Evolutionary conservation across 768 basidiomycete genomes (phyloP), one percentile per base, ranked within the genome.

Genomic region (Mycena albidolilacea): DNA sequence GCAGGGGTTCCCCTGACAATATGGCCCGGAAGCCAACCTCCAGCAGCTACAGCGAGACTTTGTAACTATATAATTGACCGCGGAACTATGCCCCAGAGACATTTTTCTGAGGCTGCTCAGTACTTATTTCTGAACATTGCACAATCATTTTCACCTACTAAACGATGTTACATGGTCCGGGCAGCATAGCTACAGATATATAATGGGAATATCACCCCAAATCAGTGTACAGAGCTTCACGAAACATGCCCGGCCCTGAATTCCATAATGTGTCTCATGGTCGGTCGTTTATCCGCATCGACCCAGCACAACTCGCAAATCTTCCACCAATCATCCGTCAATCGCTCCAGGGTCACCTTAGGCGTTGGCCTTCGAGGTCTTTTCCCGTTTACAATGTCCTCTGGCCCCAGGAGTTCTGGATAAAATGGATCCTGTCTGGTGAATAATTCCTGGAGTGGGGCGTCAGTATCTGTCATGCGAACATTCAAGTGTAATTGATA

Each of bases 251-350:
- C 3, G 30, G 30, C 30, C 30, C 30, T 30, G 30, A 30, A 30
- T 41, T 59, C 58, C 58, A 7, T 39, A n/a, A 63, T 50, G 44
- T 48, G 46, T 46, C 35, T 17, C 62, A n/a, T 9, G 23, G 44
- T 63, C 62, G 44, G 48, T 35, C 62, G 44, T 48, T 30, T 63
- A 48, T 30, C 35, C 0, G 62, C 44, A 48, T 63, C 46, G 35
- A 23, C 62, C 62, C 62, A 63, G 30, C 44, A 63, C 44, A 17
- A 48, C 23, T 48, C 23, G 44, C 62, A 63, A 17, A 63, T 15
- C 35, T 48, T 63, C 62, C 62, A 63, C 62, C 62, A 63, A 35
- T 63, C 62, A 48, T 63, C 43, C 14, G 62, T 63, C 30, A 63
- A 37, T 35, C 62, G 62, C 17, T 63, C 35, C 44, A 46, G 44